Base-by-base conservation (phyloP, 1,284 basidiomycete genomes). In the Tilletia caries region DNA sequence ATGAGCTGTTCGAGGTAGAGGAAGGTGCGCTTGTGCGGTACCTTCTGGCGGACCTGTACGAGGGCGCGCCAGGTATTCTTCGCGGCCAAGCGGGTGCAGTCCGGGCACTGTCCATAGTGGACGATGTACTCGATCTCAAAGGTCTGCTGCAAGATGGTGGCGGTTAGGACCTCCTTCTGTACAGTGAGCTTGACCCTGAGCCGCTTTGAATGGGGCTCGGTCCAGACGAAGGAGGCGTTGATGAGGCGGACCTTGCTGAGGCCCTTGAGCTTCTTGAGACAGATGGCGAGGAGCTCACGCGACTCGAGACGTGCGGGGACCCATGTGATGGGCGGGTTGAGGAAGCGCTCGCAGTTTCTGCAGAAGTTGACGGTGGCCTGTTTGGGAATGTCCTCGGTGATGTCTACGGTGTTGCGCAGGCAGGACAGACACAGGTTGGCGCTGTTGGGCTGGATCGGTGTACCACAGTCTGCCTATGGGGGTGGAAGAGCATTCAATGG, bases 1-100 rank as follows among this genome's bases (percentile, higher is more conserved):
- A 98, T 97, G 74, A 98, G 88, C 84, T 98, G 96, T 85, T 98
- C 95, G 72, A 98, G 89, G 86, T 91, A 98, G 80, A 98, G 86
- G 87, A 98, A 98, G 2, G 96, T 98, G 70, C 96, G 90, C 85
- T 98, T 98, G 85, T 98, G 95, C 13, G 77, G 76, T 15, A 82
- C 81, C 86, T 98, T 98, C 83, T 98, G 95, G 65, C 96, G 90
- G 41, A 98, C 93, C 86, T 98, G 96, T 1, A 98, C 94, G 67
- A 93, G 88, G 0, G 95, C 94, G 80, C 92, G 93, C 96, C 95
- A 98, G 0, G 94, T 98, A 83, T 98, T 98, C 86, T 98, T 98
- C 2, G 96, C 95, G 0, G 95, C 96, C 3, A 98, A 87, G 75
- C 90, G 89, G 0, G 95, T 88, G 83, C 96, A 98, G 78, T 95